These are phyloP conservation scores for Citrus australasica DNA, from an alignment of 345 rosid genomes.

Conservation along the genomic window DNA sequence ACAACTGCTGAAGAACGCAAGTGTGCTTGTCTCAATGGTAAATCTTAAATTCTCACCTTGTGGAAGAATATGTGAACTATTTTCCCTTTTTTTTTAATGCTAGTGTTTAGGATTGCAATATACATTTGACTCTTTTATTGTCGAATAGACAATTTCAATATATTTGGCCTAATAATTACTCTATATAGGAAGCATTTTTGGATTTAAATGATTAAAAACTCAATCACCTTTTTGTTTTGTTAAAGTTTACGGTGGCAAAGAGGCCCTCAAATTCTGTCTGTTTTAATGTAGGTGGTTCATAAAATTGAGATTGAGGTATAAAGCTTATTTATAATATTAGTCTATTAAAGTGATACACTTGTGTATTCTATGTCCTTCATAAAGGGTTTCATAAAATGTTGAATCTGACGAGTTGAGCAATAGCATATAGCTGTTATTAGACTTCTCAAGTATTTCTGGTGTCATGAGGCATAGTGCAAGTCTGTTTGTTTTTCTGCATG, in stretches of 20 bases:
- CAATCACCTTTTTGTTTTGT: not conserved
- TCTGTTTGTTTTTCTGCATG: constrained; percentile 3
- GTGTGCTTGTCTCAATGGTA: constrained; percentile 34
- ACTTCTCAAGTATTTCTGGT: not conserved
- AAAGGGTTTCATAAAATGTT: not conserved
- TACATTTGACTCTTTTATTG: not conserved
- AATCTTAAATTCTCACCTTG: not conserved
- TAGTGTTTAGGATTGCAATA: not conserved
- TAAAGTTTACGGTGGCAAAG: not conserved
- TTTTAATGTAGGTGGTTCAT: not conserved
- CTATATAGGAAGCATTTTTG: not conserved
- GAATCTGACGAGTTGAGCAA: not conserved
- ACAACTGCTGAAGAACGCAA: constrained; percentile 31
- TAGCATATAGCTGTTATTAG: not conserved
- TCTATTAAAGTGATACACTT: not conserved
- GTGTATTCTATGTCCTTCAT: not conserved
- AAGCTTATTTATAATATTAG: not conserved
- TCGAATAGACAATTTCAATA: not conserved
- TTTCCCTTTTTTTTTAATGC: not conserved
- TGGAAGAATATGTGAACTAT: not conserved
- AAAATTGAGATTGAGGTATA: not conserved
- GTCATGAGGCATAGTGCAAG: not conserved
- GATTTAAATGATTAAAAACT: not conserved
- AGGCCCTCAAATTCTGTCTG: not conserved
- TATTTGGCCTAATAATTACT: not conserved